Evolutionary conservation across 1,139 yeast species (phyloP), one percentile per base, ranked within the genome.

Genomic region (Suhomyces bolitotheri): DNA sequence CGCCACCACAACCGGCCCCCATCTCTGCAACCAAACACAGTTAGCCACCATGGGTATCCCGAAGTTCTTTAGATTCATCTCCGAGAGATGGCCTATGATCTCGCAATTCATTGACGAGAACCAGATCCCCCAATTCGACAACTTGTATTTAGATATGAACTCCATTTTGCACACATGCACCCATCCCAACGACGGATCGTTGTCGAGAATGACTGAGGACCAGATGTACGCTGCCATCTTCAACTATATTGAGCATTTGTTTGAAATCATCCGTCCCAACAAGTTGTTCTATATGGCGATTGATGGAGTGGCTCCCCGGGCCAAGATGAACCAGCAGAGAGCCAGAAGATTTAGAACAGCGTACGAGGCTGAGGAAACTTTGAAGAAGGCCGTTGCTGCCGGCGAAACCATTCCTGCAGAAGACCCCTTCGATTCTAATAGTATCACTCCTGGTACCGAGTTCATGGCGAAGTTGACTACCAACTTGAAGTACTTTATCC

Each of bases 281-380:
- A 77, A 88, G 56, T 78, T 86, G 21, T 87, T 94, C 51, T 90
- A 85, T 60, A 90, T 94, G 95, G 98, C 99, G 4, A 89, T 94
- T 44, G 99, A 94, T 65, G 99, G 99, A 49, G 99, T 94, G 33
- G 98, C 98, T 0, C 99, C 99, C 33, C 75, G 99, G 54, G 99
- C 99, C 17, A 94, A 94, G 58, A 94, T 94, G 97, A 94, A 94
- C 58, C 99, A 94, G 62, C 99, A 94, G 62, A 80, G 99, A 62
- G 85, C 98, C 2, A 80, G 99, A 69, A 79, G 99, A 62, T 94
- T 94, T 60, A 73, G 98, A 60, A 80, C 97, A 10, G 98, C 98
- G 0, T 78, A 82, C 52, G 98, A 94, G 53, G 97, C 97, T 1
- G 95, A 88, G 58, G 78, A 79, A 49, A 80, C 80, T 38, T 60